Evolutionary conservation across 139 green algal genomes (phyloP).

Genomic region (Tetratostichococcus sp.): DNA sequence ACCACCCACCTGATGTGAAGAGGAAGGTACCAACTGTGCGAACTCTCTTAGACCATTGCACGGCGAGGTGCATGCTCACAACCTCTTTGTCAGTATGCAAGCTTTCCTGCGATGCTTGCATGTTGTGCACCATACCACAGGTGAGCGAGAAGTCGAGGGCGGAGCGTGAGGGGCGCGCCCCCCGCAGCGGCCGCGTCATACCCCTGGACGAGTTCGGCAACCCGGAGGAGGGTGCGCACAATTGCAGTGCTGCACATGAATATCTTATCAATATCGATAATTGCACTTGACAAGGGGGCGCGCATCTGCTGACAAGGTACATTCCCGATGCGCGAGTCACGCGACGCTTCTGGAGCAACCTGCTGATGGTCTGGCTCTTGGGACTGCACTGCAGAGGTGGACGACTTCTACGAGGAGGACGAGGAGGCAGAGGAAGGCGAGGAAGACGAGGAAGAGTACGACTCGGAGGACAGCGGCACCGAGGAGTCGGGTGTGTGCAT

Average conservation of each 20-base stretch:
- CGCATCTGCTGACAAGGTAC: background rate
- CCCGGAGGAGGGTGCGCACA: background rate
- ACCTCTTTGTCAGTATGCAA: too few relatives aligned
- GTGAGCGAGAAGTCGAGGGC: constrained; percentile 26
- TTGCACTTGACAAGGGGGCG: too few relatives aligned
- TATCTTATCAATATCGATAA: background rate
- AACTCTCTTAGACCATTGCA: too few relatives aligned
- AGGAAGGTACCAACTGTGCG: too few relatives aligned
- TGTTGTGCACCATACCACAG: background rate
- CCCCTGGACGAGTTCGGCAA: background rate
- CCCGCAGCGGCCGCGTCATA: background rate
- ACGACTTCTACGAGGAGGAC: constrained; percentile 7
- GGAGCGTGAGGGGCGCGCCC: constrained; percentile 39
- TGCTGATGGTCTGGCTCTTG: too few relatives aligned
- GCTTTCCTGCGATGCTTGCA: too few relatives aligned
- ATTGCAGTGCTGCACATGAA: background rate
- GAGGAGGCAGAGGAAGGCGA: constrained; percentile 28
- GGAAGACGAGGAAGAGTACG: constrained; percentile 35
- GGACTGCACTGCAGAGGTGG: constrained; percentile 6
- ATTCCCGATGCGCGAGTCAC: too few relatives aligned
- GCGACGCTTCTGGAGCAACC: too few relatives aligned
- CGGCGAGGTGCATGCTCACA: too few relatives aligned
- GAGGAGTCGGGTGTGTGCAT: constrained; percentile 26
- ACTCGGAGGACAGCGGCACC: constrained; percentile 42
- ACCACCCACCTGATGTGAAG: too few relatives aligned